Percentiles rank a stretch among this genome's conserved stretches.
These are phyloP conservation scores for Didymosphaeria variabile DNA, from an alignment of 2,329 filamentous ascomycete species.

Conservation along the genomic window DNA sequence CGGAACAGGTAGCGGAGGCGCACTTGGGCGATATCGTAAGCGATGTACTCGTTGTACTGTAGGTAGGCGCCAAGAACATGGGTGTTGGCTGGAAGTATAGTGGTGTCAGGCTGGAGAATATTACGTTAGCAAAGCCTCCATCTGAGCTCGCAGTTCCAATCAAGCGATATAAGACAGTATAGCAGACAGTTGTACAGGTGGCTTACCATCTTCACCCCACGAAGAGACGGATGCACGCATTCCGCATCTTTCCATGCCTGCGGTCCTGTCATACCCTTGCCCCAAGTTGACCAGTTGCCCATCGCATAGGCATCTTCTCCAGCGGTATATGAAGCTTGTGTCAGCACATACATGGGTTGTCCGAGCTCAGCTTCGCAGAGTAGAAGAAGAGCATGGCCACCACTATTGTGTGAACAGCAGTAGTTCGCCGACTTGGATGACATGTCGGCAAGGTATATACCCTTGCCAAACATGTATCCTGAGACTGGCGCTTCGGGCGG, in stretches of 20 bases:
- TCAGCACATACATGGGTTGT: slow-evolving; percentile 73
- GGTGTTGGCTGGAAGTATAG: slow-evolving; percentile 58
- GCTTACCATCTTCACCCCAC: slow-evolving; percentile 74
- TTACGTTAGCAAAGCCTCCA: slow-evolving; percentile 18
- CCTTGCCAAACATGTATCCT: slow-evolving; percentile 91
- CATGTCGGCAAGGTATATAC: slow-evolving; percentile 88
- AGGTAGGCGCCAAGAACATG: slow-evolving; percentile 59
- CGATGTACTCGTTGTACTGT: slow-evolving; percentile 78
- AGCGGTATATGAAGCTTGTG: slow-evolving; percentile 67
- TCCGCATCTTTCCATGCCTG: slow-evolving; percentile 78
- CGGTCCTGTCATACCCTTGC: slow-evolving; percentile 72
- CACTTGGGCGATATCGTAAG: slow-evolving; percentile 74
- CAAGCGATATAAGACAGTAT: background rate
- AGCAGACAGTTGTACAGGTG: background rate
- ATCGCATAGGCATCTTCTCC: slow-evolving; percentile 68
- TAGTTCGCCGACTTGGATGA: slow-evolving; percentile 81
- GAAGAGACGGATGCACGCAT: slow-evolving; percentile 69
- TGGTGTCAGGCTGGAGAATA: slow-evolving; percentile 34
- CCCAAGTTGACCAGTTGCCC: slow-evolving; percentile 74
- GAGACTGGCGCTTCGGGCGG: slow-evolving; percentile 81
- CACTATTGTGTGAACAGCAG: slow-evolving; percentile 70
- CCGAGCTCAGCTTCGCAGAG: slow-evolving; percentile 88
- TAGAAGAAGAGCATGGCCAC: slow-evolving; percentile 76
- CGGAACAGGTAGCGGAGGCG: slow-evolving; percentile 75
- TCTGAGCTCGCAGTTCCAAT: background rate